Percentiles rank a stretch among this genome's conserved stretches.
These are phyloP conservation scores for Pythium phragmitis DNA, from an alignment of 352 stramenopile species.

Conservation along the genomic window DNA sequence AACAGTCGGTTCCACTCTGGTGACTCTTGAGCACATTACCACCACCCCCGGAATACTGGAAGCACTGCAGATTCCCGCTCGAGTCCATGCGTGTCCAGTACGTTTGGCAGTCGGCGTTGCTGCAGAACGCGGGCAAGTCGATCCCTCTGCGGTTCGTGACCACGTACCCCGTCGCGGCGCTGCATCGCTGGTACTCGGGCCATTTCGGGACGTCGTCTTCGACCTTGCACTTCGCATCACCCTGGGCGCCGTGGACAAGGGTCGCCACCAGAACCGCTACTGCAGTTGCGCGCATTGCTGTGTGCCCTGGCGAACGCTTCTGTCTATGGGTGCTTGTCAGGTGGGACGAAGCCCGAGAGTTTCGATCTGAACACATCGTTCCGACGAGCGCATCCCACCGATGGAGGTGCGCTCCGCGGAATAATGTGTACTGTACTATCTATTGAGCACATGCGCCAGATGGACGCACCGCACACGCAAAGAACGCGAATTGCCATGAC, in stretches of 20 bases:
- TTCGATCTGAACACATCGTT: slow-evolving; percentile 5
- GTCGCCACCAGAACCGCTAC: not conserved
- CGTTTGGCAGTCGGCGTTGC: slow-evolving; percentile 5
- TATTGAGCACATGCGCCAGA: no score
- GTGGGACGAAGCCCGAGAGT: not conserved
- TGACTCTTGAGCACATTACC: slow-evolving; percentile 1
- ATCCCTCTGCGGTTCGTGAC: not conserved
- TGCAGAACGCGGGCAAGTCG: not conserved
- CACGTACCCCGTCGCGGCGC: not conserved
- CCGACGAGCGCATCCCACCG: not conserved
- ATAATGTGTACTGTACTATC: no score
- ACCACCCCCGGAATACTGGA: not conserved
- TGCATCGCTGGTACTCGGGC: slow-evolving; percentile 3
- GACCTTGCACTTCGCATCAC: slow-evolving; percentile 3
- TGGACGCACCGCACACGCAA: no score
- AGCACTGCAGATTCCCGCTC: not conserved
- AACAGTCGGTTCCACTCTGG: not conserved
- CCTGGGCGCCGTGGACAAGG: not conserved
- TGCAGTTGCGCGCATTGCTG: not conserved
- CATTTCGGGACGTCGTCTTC: not conserved
- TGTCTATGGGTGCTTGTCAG: no score
- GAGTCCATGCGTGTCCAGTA: not conserved
- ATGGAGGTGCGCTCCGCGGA: no score
- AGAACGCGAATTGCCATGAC: no score
- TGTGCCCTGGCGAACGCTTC: no score